Conservation (phyloP, 2,329 filamentous ascomycete genomes). For the Leptographium radiaticola region DNA sequence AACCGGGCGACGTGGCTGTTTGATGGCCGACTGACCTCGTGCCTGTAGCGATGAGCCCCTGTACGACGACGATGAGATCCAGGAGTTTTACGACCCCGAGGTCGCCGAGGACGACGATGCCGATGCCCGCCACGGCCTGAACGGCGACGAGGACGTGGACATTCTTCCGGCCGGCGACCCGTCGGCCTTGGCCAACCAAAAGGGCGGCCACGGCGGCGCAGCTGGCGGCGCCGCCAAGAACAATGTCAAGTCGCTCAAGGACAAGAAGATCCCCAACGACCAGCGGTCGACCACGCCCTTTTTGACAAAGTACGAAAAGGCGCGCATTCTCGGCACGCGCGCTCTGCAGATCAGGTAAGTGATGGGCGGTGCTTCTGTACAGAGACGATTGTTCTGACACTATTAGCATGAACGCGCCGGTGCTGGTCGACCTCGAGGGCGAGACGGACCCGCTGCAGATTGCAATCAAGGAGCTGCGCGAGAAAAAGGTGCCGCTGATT, state of each 20-base stretch:
- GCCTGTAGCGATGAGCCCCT: conserved; percentile 50
- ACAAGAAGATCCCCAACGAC: conserved; percentile 85
- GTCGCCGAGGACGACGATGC: conserved; percentile 42
- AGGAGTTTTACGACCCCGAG: conserved; percentile 44
- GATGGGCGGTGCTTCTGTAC: no score
- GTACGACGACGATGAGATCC: conserved; percentile 57
- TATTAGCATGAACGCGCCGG: conserved; percentile 85
- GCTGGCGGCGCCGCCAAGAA: conserved; percentile 38
- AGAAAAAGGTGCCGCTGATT: conserved; percentile 97
- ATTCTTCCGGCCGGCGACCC: conserved; percentile 50
- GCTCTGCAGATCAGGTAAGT: conserved; percentile 87
- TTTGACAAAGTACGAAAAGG: conserved; percentile 98
- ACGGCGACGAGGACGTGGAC: conserved; percentile 40
- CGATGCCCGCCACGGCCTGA: conserved; percentile 38
- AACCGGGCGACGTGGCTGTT: conserved; percentile 14
- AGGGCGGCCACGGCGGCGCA: conserved; percentile 26
- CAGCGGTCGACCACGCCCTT: conserved; percentile 89
- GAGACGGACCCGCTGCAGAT: conserved; percentile 97
- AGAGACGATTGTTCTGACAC: no score
- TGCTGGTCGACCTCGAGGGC: conserved; percentile 90
- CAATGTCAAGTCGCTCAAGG: conserved; percentile 43
- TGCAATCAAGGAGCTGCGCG: conserved; percentile 89
- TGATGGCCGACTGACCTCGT: conserved; percentile 3
- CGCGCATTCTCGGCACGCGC: conserved; percentile 82
- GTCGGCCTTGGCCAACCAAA: conserved; percentile 40